phyloP scores from a whole-genome alignment of 345 rosid genomes.

The Camelina sativa region DNA sequence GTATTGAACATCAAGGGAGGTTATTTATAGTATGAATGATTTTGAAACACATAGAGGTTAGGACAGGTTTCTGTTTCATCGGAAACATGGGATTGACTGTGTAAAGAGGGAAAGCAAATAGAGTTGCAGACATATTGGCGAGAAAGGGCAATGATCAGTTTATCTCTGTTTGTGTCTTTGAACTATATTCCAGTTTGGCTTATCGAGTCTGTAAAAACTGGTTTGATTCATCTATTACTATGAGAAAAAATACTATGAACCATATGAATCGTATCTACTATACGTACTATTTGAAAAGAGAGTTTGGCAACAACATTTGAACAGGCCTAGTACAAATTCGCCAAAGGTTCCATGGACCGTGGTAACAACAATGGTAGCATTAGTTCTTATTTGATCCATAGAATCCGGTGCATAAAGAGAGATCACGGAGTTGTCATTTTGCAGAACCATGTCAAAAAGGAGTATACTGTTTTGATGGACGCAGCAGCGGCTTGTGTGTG shows the following conservation, averaged over 20 bases:
- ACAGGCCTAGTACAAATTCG: not conserved
- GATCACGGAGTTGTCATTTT: not conserved
- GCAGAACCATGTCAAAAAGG: not conserved
- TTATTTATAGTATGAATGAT: slow-evolving; percentile 35
- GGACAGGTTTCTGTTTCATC: not conserved
- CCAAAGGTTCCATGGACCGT: not conserved
- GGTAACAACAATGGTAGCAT: not conserved
- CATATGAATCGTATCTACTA: too few species aligned
- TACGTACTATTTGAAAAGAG: too few species aligned
- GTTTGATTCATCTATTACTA: not conserved
- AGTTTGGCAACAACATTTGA: not conserved
- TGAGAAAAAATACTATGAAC: too few species aligned
- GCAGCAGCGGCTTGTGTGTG: too few species aligned
- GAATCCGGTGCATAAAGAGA: not conserved
- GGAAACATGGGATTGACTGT: not conserved
- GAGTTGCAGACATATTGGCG: not conserved
- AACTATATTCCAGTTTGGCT: not conserved
- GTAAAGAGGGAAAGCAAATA: slow-evolving; percentile 1
- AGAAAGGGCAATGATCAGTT: slow-evolving; percentile 4
- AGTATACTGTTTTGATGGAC: too few species aligned
- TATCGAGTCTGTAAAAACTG: not conserved
- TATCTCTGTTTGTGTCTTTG: not conserved
- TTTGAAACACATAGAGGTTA: slow-evolving; percentile 1
- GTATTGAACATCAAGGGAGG: slow-evolving; percentile 46
- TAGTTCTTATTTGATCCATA: too few species aligned